Conservation (phyloP, 139 green algal genomes). For the Micractinium sp. region DNA sequence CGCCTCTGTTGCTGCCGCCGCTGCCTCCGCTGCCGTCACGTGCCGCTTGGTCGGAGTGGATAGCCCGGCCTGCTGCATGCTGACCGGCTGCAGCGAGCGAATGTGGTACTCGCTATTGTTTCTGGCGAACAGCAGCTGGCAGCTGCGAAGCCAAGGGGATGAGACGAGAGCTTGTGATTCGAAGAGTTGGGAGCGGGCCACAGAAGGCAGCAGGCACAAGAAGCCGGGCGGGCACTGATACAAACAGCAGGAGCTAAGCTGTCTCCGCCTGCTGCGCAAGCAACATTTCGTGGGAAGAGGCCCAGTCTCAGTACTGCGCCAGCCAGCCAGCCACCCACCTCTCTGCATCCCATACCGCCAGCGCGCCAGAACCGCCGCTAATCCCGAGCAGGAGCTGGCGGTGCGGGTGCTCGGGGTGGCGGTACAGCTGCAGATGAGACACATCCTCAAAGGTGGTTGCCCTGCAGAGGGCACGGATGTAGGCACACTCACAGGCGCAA, state of each 20-base stretch:
- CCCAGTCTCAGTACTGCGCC: not conserved
- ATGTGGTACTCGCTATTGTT: not conserved
- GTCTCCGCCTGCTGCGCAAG: too few species aligned
- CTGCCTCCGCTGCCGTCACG: not conserved
- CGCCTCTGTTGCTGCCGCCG: not conserved
- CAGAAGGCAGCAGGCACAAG: not conserved
- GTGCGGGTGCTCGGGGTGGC: not conserved
- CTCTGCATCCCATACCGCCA: constrained; percentile 10
- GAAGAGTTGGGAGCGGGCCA: not conserved
- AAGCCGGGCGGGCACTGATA: not conserved
- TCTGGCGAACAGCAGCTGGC: not conserved
- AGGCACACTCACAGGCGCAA: too few species aligned
- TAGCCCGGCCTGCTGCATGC: not conserved
- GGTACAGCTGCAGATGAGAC: constrained; percentile 13
- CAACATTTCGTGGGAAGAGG: not conserved
- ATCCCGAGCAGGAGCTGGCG: constrained; percentile 18
- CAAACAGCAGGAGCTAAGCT: not conserved
- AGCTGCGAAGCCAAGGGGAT: not conserved
- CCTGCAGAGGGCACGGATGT: not conserved
- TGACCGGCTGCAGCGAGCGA: constrained; percentile 19
- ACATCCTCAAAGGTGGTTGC: constrained; percentile 1
- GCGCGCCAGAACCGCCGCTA: not conserved
- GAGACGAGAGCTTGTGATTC: not conserved
- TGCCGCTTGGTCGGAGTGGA: not conserved
- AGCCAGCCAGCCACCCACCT: not conserved